phyloP scores from a whole-genome alignment of 306 rosid species.

The Vicia villosa region DNA sequence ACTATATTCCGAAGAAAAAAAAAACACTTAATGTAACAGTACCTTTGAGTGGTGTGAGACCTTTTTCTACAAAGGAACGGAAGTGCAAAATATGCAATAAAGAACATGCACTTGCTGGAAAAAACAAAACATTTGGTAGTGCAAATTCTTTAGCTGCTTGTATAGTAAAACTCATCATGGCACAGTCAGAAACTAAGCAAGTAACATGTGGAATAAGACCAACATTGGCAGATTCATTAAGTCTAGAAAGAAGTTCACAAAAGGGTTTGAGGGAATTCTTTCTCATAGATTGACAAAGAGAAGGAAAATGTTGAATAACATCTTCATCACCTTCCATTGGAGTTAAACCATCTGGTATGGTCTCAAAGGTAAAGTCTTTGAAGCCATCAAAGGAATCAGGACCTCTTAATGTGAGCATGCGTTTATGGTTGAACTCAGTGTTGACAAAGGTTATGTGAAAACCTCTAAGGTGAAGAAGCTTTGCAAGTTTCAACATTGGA shows the following conservation, averaged over 20 bases:
- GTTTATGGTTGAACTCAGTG: constrained; percentile 16
- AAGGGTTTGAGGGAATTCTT: constrained; percentile 4
- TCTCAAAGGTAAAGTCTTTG: not conserved
- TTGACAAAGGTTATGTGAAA: constrained; percentile 18
- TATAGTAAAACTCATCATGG: constrained; percentile 15
- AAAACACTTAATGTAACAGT: not conserved
- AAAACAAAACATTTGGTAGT: constrained; percentile 16
- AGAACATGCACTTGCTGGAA: too few species aligned
- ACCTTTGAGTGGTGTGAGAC: too few species aligned
- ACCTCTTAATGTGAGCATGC: constrained; percentile 1
- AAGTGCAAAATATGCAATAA: too few species aligned
- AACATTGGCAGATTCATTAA: not conserved
- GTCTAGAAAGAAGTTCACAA: constrained; percentile 22
- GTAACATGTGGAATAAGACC: constrained; percentile 21
- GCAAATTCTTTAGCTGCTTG: constrained; percentile 34
- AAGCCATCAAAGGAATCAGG: not conserved
- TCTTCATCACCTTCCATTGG: constrained; percentile 1
- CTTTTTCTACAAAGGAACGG: too few species aligned
- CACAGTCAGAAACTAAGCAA: not conserved
- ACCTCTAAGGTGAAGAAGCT: not conserved
- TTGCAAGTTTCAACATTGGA: too few species aligned
- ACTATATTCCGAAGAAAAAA: too few species aligned
- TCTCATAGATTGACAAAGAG: constrained; percentile 20
- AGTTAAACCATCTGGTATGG: constrained; percentile 17
- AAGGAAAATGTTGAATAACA: constrained; percentile 19